Base-by-base conservation (phyloP, 106 monocot genomes). In the Platanthera zijinensis region DNA sequence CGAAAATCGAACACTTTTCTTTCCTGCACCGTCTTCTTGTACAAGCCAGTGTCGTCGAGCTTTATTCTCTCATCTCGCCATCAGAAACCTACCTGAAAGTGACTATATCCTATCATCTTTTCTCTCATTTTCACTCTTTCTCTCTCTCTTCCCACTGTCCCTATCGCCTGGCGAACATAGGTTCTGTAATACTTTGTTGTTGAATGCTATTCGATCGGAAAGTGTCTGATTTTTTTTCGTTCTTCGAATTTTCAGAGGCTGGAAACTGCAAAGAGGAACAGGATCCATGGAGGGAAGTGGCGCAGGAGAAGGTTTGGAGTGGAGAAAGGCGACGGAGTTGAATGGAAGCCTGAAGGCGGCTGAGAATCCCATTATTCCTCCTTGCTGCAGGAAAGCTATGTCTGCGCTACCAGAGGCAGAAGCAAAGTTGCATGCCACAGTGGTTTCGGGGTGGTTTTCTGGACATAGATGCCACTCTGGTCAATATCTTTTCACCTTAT, bases 381-480 rank as follows among this genome's bases (percentile, higher is more conserved):
- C 80, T 51, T 89, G 89, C 76, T 89, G 89, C 71, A 69, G 80
- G 79, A 89, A 89, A 73, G 83, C 84, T 13, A 74, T 76, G 82
- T 81, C 84, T 22, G 76, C 80, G 13, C 22, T 61, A 8, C 78
- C 89, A 2, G 86, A 82, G 47, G 46, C 61, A 8, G 89, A 86
- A 75, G 86, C 86, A 1, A 86, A 82, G 77, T 77, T 79, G 77
- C 86, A 86, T 51, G 84, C 77, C 0, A 89, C 89, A 2, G 89
- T 89, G 10, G 89, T 89, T 15, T 82, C 86, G 4, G 89, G 89
- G 5, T 89, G 90, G 90, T 77, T 90, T 74, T 83, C 90, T 4
- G 73, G 83, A 46, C 56, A 78, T 22, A 70, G 71, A 51, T 51
- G 59, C 9, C 7, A 8, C 53, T 71, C 74, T 72, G 83, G 86